A percentile compares a stretch with the other conserved stretches of the same genome.
Conservation (phyloP, 176 grass and related monocot species). For the Neostapfia colusana region DNA sequence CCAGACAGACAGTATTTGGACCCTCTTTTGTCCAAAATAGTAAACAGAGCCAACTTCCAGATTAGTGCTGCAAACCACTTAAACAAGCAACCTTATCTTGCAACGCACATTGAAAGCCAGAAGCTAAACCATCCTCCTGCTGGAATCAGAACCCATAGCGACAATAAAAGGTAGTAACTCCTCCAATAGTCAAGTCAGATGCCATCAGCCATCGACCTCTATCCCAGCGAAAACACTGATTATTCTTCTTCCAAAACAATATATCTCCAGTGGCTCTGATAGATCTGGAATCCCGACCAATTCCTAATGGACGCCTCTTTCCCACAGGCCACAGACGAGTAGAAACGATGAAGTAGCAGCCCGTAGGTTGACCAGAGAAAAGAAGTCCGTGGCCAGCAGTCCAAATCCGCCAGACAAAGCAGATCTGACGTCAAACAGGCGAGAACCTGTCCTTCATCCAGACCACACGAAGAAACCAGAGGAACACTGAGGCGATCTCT, state of each 20-base stretch:
- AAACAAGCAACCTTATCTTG: constrained; percentile 34
- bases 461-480: constrained; percentile 19
- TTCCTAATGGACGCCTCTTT: constrained; percentile 3
- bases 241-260: background rate
- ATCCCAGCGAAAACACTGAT: background rate
- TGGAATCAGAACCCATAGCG: constrained; percentile 2
- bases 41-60: constrained; percentile 14
- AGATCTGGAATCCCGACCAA: constrained; percentile 40
- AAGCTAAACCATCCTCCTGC: constrained; percentile 22
- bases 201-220: constrained; percentile 5
- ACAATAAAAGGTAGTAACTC: background rate
- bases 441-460: constrained; percentile 24
- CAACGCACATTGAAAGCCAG: constrained; percentile 30
- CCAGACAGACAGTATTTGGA: constrained; percentile 26
- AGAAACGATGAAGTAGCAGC: constrained; percentile 12
- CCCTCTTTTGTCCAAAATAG: background rate
- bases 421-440: constrained; percentile 42
- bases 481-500: constrained; percentile 22
- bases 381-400: constrained; percentile 34
- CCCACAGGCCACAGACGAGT: constrained; percentile 22
- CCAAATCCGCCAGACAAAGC: constrained; percentile 39
- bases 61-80: background rate
- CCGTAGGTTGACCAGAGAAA: constrained; percentile 23
- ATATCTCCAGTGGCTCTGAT: background rate
- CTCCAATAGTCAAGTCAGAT: constrained; percentile 38